Evolutionary conservation across 1,139 yeast species (phyloP), one percentile per base, ranked within the genome.

Genomic region (Yamadazyma buinensis): DNA sequence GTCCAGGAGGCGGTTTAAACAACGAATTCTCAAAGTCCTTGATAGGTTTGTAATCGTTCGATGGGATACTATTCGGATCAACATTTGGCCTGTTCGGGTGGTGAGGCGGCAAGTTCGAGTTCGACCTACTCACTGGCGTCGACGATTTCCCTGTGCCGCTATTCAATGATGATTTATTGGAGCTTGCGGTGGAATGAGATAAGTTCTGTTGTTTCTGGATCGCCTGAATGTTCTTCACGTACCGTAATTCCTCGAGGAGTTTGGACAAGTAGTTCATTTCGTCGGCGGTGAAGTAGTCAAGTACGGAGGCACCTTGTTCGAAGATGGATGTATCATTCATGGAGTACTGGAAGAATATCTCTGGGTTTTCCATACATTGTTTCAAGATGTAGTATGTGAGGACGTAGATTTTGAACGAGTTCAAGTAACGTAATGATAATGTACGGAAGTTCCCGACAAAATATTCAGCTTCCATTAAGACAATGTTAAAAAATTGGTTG

Each of bases 391-490:
- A 63, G 41, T 59, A 65, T 4, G 72, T 57, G 59, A 69, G 64
- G 29, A 68, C 70, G 42, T 66, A 65, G 15, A 69, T 46, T 41
- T 61, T 57, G 51, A 67, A 67, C 3, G 72, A 65, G 40, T 67
- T 67, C 37, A 61, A 55, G 43, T 69, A 69, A 4, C 59, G 55
- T 22, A 58, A 45, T 42, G 72, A 63, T 42, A 69, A 53, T 28
- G 57, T 59, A 18, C 69, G 43, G 52, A 69, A 67, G 41, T 64
- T 61, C 2, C 75, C 75, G 26, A 69, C 72, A 46, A 69, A 69
- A 13, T 67, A 49, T 38, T 69, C 75, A 1, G 73, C 67, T 40
- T 69, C 74, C 3, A 57, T 43, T 19, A 69, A 46, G 5, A 64
- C 59, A 36, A 62, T 50, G n/a, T 51, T 53, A 38, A 67, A 67